These are phyloP conservation scores for Mercurialis annua DNA, from an alignment of 345 rosid genomes.

Conservation along the genomic window DNA sequence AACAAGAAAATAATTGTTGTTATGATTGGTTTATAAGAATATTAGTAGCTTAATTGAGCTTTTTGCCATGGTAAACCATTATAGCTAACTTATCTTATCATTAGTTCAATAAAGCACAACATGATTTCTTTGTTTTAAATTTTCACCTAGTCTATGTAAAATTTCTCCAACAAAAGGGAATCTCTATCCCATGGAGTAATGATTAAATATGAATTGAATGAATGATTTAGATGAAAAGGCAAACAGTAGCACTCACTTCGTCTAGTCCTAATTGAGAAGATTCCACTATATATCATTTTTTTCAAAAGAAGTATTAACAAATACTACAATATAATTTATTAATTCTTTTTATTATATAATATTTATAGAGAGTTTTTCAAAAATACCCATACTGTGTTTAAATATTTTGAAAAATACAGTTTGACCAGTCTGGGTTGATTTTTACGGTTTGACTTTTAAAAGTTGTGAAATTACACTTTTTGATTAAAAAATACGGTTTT, in stretches of 20 bases:
- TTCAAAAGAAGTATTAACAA: too few species aligned
- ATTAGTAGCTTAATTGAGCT: constrained; percentile 18
- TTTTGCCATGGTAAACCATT: constrained; percentile 17
- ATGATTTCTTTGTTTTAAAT: neutral
- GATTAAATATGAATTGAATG: neutral
- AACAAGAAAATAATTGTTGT: neutral
- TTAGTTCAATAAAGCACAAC: constrained; percentile 29
- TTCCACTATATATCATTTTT: too few species aligned
- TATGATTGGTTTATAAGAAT: constrained; percentile 8
- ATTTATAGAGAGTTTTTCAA: too few species aligned
- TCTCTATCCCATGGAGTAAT: constrained; percentile 12
- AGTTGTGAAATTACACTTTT: too few species aligned
- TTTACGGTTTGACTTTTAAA: too few species aligned
- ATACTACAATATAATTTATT: too few species aligned
- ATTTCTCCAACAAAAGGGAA: constrained; percentile 19
- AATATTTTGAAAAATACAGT: too few species aligned
- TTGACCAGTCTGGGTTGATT: too few species aligned
- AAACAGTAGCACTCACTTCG: constrained; percentile 4
- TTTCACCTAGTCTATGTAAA: constrained; percentile 21
- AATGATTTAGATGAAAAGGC: constrained; percentile 11
- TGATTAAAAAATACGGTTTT: too few species aligned
- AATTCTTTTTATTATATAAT: too few species aligned
- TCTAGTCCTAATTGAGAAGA: too few species aligned
- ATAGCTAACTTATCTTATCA: constrained; percentile 27
- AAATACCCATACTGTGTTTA: too few species aligned